Percentiles rank a stretch among this genome's conserved stretches.
Evolutionary conservation across 495 filamentous ascomycete genomes (phyloP).

Genomic region (Penicillium salamii): DNA sequence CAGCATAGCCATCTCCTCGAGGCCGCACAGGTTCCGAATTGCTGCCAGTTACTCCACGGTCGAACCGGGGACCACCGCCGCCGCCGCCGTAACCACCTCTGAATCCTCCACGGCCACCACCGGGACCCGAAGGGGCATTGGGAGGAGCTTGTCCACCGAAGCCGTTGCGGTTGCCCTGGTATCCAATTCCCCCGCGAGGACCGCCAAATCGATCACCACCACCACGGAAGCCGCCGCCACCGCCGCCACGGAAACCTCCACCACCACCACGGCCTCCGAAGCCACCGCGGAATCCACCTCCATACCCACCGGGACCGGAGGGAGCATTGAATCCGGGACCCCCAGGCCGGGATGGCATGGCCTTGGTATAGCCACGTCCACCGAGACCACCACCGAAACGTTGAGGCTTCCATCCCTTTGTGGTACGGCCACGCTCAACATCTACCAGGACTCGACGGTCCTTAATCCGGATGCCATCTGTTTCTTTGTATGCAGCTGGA

Average conservation of each 20-base stretch:
- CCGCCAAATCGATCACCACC: conserved; percentile 62
- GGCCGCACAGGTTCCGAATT: conserved; percentile 54
- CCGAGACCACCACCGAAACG: conserved; percentile 91
- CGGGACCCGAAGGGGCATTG: conserved; percentile 78
- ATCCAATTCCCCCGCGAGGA: conserved; percentile 59
- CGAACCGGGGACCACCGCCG: conserved; percentile 44
- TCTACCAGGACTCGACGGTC: conserved; percentile 90
- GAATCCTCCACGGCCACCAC: conserved; percentile 56
- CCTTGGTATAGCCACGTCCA: conserved; percentile 89
- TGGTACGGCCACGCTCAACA: conserved; percentile 92
- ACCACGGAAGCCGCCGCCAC: conserved; percentile 58
- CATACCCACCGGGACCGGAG: conserved; percentile 64
- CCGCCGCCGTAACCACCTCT: conserved; percentile 47
- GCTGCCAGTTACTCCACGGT: conserved; percentile 51
- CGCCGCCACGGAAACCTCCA: conserved; percentile 47
- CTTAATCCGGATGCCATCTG: conserved; percentile 89
- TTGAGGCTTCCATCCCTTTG: conserved; percentile 89
- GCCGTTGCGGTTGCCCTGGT: conserved; percentile 57
- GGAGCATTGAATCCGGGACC: conserved; percentile 57
- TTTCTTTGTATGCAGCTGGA: conserved; percentile 77
- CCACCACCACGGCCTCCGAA: conserved; percentile 40
- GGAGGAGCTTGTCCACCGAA: conserved; percentile 65
- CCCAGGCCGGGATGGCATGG: conserved; percentile 67
- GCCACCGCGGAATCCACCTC: conserved; percentile 64
- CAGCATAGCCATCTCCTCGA: conserved; percentile 40